phyloP scores from a whole-genome alignment of 176 grass and related monocot genomes.

The Oryza australiensis region DNA sequence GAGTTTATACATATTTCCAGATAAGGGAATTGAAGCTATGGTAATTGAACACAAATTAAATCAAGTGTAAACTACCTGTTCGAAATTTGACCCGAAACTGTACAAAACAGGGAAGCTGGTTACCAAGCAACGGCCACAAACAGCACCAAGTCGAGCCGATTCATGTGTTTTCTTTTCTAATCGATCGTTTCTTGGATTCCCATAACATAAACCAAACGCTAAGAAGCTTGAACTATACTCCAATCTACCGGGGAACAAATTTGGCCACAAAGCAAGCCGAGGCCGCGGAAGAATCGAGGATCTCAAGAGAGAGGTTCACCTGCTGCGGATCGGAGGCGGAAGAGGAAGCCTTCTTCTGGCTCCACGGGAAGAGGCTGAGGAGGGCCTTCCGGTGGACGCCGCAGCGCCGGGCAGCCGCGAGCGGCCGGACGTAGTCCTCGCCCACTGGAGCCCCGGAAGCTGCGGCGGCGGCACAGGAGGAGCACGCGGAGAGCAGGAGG shows the following conservation, averaged over 20 bases:
- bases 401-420: constrained; percentile 18
- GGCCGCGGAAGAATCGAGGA: neutral
- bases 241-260: neutral
- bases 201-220: neutral
- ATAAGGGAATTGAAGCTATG: neutral
- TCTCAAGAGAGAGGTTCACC: constrained; percentile 24
- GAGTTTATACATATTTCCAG: neutral
- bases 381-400: constrained; percentile 41
- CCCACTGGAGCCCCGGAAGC: constrained; percentile 36
- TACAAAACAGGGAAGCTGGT: neutral
- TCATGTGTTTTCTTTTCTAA: neutral
- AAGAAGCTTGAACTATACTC: neutral
- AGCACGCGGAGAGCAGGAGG: constrained; percentile 10
- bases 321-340: constrained; percentile 56
- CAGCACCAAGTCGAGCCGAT: neutral
- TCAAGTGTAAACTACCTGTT: neutral
- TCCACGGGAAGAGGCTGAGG: constrained; percentile 54
- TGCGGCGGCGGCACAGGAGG: neutral
- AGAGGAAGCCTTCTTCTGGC: constrained; percentile 38
- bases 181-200: neutral
- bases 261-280: neutral
- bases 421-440: constrained; percentile 63
- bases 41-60: neutral
- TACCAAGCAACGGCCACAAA: neutral
- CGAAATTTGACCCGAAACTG: constrained; percentile 14